Conservation (phyloP, 2,329 filamentous ascomycete species). For the Monilinia aucupariae region DNA sequence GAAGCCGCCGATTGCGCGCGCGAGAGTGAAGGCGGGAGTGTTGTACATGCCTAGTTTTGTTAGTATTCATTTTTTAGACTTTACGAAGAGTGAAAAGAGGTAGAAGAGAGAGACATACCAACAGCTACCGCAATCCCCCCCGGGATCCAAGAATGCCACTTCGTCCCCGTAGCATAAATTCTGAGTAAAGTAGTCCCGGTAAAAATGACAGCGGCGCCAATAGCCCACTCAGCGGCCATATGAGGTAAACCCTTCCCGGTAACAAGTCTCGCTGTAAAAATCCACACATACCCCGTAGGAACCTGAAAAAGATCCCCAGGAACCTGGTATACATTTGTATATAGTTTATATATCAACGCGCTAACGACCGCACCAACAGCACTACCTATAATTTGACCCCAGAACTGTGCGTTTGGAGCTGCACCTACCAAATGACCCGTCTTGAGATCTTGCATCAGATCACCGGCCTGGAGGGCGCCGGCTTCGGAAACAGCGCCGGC, state of each 20-base stretch:
- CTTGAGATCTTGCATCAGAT: slow-evolving; percentile 95
- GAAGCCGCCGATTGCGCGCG: slow-evolving; percentile 73
- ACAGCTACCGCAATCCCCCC: slow-evolving; percentile 95
- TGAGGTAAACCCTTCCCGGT: slow-evolving; percentile 82
- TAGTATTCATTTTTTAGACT: slow-evolving; percentile 1
- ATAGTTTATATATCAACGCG: slow-evolving; percentile 81
- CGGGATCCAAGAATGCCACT: slow-evolving; percentile 73
- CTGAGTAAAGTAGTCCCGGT: slow-evolving; percentile 64
- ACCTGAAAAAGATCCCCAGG: slow-evolving; percentile 89
- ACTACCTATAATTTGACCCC: slow-evolving; percentile 88
- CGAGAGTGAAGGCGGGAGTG: slow-evolving; percentile 89
- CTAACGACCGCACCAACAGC: slow-evolving; percentile 80
- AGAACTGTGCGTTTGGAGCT: slow-evolving; percentile 91
- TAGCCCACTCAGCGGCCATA: slow-evolving; percentile 76
- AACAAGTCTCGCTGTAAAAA: slow-evolving; percentile 89
- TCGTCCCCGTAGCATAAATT: slow-evolving; percentile 47
- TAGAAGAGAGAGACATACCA: slow-evolving; percentile 47
- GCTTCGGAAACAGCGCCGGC: slow-evolving; percentile 83
- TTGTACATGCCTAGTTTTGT: slow-evolving; percentile 78
- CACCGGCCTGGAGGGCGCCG: slow-evolving; percentile 87
- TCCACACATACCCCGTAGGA: slow-evolving; percentile 93
- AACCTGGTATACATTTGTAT: slow-evolving; percentile 83
- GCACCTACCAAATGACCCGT: slow-evolving; percentile 91
- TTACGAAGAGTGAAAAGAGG: neutral
- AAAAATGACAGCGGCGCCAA: slow-evolving; percentile 70